These are phyloP conservation scores for Rubus parviflorus DNA, from an alignment of 306 rosid species.

Conservation along the genomic window DNA sequence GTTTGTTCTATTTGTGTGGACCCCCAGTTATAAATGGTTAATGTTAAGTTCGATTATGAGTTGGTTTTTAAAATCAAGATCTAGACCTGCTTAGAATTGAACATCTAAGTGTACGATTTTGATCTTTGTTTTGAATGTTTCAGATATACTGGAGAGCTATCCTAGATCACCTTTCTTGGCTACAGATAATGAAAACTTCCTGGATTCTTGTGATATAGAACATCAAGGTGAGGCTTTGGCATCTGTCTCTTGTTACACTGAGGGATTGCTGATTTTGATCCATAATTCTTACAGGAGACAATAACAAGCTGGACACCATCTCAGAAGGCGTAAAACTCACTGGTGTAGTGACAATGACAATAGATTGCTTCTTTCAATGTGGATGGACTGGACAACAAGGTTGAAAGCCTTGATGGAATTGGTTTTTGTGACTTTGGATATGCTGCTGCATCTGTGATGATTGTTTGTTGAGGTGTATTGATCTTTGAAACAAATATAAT, in stretches of 20 bases:
- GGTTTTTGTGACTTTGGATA: background rate
- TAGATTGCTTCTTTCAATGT: slow-evolving; percentile 1
- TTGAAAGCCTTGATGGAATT: background rate
- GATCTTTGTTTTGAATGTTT: slow-evolving; percentile 24
- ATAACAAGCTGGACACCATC: slow-evolving; percentile 69
- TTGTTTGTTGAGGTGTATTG: background rate
- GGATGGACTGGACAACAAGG: background rate
- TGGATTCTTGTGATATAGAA: slow-evolving; percentile 60
- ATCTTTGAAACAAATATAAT: background rate
- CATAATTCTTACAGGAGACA: slow-evolving; percentile 44
- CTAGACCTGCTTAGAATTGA: background rate
- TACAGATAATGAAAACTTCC: slow-evolving; percentile 60
- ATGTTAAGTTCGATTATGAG: background rate
- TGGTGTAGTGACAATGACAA: background rate
- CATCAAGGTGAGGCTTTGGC: slow-evolving; percentile 58
- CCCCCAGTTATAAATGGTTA: background rate
- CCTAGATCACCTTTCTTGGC: slow-evolving; percentile 68
- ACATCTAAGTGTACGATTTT: slow-evolving; percentile 3
- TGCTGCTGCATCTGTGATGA: background rate
- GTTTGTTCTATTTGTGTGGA: slow-evolving; percentile 38
- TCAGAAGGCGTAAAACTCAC: slow-evolving; percentile 52
- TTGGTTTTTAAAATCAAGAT: background rate
- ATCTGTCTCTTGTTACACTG: slow-evolving; percentile 17
- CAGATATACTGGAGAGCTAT: slow-evolving; percentile 87
- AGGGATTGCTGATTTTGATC: slow-evolving; percentile 26